These are phyloP conservation scores for Suillus variegatus DNA, from an alignment of 768 basidiomycete genomes.

Conservation along the genomic window DNA sequence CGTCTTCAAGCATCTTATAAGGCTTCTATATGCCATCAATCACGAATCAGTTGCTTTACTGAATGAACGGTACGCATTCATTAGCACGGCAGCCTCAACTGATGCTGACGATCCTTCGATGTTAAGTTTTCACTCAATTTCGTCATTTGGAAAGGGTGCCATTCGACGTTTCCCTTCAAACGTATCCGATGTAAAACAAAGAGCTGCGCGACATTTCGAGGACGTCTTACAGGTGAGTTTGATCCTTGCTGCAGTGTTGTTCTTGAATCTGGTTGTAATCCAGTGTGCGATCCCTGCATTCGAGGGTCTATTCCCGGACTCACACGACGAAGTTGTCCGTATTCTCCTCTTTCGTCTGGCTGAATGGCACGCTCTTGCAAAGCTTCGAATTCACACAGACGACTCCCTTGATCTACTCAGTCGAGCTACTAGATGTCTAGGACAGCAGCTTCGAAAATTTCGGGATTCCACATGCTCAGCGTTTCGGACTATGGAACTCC, in stretches of 20 bases:
- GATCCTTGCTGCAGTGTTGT: neutral
- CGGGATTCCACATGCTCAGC: neutral
- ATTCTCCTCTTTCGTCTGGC: slow-evolving; percentile 22
- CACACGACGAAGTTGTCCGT: slow-evolving; percentile 23
- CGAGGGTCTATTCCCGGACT: slow-evolving; percentile 23
- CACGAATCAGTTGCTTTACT: slow-evolving; percentile 18
- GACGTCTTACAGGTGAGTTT: too few species aligned
- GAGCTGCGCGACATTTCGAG: too few species aligned
- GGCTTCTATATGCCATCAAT: slow-evolving; percentile 25
- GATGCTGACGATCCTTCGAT: neutral
- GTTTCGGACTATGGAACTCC: slow-evolving; percentile 22
- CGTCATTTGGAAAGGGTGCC: slow-evolving; percentile 22
- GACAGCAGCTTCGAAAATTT: neutral
- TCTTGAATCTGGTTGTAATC: neutral
- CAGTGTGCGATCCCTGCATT: slow-evolving; percentile 42
- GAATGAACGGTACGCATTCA: slow-evolving; percentile 22
- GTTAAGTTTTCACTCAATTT: slow-evolving; percentile 14
- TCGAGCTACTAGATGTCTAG: neutral
- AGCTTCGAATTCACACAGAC: slow-evolving; percentile 9
- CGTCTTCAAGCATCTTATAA: slow-evolving; percentile 36
- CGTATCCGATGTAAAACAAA: too few species aligned
- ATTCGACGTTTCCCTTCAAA: slow-evolving; percentile 35
- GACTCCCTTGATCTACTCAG: neutral
- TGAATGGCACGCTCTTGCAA: slow-evolving; percentile 19
- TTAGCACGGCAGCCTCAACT: neutral